Evolutionary conservation across 768 basidiomycete genomes (phyloP).

Genomic region (Kwoniella heveanensis): DNA sequence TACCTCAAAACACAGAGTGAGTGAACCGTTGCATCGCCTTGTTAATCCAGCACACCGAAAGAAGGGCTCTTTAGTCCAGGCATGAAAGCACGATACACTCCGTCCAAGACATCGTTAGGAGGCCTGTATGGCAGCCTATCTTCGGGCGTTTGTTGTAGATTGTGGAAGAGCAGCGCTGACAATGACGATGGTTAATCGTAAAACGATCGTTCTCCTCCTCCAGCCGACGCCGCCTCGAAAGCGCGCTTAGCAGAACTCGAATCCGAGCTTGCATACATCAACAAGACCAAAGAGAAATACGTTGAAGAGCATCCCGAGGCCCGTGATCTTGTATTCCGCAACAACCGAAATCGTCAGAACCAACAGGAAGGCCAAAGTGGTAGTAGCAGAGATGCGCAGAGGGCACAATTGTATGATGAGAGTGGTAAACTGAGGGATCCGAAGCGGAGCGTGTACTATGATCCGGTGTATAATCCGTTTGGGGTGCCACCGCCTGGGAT

Average conservation of each 20-base stretch:
- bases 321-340: conserved; percentile 72
- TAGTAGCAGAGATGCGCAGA: conserved; percentile 33
- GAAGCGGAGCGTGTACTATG: conserved; percentile 89
- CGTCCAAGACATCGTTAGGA: too few species aligned
- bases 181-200: too few species aligned
- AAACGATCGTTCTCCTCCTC: too few species aligned
- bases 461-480: conserved; percentile 87
- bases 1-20: conserved; percentile 23
- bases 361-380: conserved; percentile 65
- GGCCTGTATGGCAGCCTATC: too few species aligned
- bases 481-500: conserved; percentile 94
- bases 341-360: conserved; percentile 50
- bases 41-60: too few species aligned
- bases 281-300: conserved; percentile 86
- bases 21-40: background rate
- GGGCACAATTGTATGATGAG: conserved; percentile 68
- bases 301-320: conserved; percentile 92
- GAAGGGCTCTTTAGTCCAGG: background rate
- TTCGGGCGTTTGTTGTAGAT: too few species aligned
- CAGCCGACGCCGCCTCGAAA: conserved; percentile 60
- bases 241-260: conserved; percentile 72
- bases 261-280: conserved; percentile 74
- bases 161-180: background rate
- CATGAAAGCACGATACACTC: background rate
- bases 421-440: conserved; percentile 85